Evolutionary conservation across 2,329 filamentous ascomycete genomes (phyloP).

Genomic region (Cordyceps fumosorosea): DNA sequence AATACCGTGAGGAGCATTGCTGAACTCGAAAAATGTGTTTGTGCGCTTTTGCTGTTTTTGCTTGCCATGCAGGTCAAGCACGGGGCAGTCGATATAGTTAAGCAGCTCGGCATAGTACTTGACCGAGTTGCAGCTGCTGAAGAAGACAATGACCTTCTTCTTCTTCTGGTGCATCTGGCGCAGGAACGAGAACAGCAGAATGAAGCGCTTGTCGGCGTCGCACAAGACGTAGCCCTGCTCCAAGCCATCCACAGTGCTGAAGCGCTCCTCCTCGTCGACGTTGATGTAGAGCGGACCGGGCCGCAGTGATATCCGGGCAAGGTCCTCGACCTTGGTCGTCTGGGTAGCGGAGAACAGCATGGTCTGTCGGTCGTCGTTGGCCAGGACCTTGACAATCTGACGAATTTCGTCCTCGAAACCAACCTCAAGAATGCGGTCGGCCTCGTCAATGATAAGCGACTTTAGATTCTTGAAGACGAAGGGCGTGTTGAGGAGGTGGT

Average conservation of each 20-base stretch:
- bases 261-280: constrained; percentile 83
- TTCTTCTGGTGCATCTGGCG: constrained; percentile 70
- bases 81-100: constrained; percentile 93
- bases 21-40: constrained; percentile 96
- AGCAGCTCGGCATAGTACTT: constrained; percentile 94
- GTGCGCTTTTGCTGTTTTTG: constrained; percentile 99
- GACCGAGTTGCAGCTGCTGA: constrained; percentile 85
- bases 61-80: constrained; percentile 84
- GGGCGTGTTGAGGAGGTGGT: constrained; percentile 89
- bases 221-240: constrained; percentile 96
- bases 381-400: constrained; percentile 90
- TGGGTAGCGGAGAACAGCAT: constrained; percentile 99
- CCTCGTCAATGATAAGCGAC: constrained; percentile 90
- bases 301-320: constrained; percentile 86
- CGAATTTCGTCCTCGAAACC: constrained; percentile 99
- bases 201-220: constrained; percentile 88
- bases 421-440: constrained; percentile 91
- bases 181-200: constrained; percentile 89
- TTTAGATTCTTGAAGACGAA: constrained; percentile 92
- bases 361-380: constrained; percentile 80
- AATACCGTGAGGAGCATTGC: constrained; percentile 68
- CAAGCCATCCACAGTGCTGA: constrained; percentile 85
- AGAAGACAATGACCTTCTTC: constrained; percentile 98
- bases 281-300: constrained; percentile 95
- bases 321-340: constrained; percentile 93